Percentiles rank a stretch among this genome's conserved stretches.
Evolutionary conservation across 176 grass and related monocot species (phyloP).

Genomic region (Chrysopogon serrulatus): DNA sequence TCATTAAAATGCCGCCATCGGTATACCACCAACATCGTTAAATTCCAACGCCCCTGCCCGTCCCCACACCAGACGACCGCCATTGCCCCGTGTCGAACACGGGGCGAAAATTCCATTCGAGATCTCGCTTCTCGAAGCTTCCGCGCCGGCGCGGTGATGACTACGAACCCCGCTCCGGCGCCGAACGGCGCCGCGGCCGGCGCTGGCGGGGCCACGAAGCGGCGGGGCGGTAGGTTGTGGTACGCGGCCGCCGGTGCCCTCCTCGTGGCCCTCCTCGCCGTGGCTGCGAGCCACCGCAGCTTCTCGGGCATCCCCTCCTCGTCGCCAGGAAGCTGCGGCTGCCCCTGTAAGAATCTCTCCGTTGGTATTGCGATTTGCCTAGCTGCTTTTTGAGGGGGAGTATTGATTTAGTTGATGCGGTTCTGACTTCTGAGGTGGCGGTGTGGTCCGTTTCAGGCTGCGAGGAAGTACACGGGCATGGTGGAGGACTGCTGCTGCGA

Average conservation of each 20-base stretch:
- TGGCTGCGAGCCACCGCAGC: conserved; percentile 48
- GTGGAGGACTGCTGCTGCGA: conserved; percentile 95
- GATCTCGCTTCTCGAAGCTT: conserved; percentile 50
- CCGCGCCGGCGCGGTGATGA: neutral
- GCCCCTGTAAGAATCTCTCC: conserved; percentile 37
- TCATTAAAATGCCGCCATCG: neutral
- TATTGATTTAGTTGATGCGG: neutral
- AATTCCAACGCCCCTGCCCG: conserved; percentile 1
- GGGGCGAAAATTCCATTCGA: conserved; percentile 9
- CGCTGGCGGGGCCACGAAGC: neutral
- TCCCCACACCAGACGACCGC: conserved; percentile 3
- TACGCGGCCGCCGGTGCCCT: conserved; percentile 33
- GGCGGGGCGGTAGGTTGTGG: conserved; percentile 20
- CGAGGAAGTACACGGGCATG: conserved; percentile 72
- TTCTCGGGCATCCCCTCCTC: conserved; percentile 25
- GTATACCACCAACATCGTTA: neutral
- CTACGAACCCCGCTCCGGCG: neutral
- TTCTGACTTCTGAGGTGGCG: neutral
- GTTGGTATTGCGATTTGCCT: neutral
- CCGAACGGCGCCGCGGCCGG: neutral
- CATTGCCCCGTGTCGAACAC: neutral
- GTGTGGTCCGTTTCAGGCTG: conserved; percentile 22
- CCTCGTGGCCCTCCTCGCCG: conserved; percentile 58
- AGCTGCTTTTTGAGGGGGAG: neutral
- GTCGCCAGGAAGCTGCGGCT: conserved; percentile 37